Evolutionary conservation across 768 basidiomycete species (phyloP).

Genomic region (Boletus reticulatus): DNA sequence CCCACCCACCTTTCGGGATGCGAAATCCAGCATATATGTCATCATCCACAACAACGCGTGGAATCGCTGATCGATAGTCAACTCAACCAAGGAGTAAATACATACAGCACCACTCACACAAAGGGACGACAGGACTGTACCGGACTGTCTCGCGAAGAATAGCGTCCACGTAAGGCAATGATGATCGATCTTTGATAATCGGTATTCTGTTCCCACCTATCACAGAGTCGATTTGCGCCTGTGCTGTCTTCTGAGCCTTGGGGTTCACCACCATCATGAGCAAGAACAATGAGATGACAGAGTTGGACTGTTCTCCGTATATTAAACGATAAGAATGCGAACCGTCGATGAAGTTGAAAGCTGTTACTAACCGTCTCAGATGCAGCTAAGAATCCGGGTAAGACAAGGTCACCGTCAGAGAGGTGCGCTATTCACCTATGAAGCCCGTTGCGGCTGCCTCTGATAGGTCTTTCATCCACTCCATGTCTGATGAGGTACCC

Average conservation of each 20-base stretch:
- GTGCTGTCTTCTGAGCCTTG: constrained; percentile 17
- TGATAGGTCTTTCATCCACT: constrained; percentile 14
- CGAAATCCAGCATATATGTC: constrained; percentile 46
- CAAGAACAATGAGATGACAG: constrained; percentile 19
- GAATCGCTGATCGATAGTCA: constrained; percentile 17
- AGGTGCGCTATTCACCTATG: constrained; percentile 4
- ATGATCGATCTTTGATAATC: constrained; percentile 12
- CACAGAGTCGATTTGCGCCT: constrained; percentile 21
- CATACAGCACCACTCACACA: constrained; percentile 6
- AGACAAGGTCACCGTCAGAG: not conserved
- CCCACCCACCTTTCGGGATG: constrained; percentile 42
- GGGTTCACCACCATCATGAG: constrained; percentile 19
- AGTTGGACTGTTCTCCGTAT: constrained; percentile 18
- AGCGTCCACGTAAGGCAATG: constrained; percentile 21
- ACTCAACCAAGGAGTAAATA: not conserved
- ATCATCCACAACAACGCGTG: constrained; percentile 36
- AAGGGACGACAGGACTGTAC: constrained; percentile 11
- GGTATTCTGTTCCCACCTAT: constrained; percentile 15
- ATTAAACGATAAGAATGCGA: not conserved
- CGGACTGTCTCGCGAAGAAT: constrained; percentile 20
- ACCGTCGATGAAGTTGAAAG: not conserved
- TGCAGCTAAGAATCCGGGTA: constrained; percentile 7
- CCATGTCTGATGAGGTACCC: not conserved
- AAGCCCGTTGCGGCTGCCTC: constrained; percentile 23
- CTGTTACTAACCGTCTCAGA: constrained; percentile 17